These are phyloP conservation scores for Bretziella fagacearum DNA, from an alignment of 2,329 filamentous ascomycete species.

Conservation along the genomic window DNA sequence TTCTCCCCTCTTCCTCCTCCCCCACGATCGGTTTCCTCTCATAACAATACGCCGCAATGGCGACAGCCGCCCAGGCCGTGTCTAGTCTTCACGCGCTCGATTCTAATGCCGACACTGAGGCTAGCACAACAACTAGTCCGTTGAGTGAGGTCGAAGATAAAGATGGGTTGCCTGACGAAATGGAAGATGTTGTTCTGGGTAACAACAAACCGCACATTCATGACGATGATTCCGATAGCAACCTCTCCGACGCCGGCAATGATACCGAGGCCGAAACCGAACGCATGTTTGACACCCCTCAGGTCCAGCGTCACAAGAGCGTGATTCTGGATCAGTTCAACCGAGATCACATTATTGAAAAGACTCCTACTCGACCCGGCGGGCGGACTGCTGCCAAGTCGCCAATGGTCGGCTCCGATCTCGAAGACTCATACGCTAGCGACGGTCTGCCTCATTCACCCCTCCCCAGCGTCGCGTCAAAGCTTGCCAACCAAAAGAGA, in stretches of 20 bases:
- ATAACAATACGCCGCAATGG: slow-evolving; percentile 25
- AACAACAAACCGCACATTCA: slow-evolving; percentile 19
- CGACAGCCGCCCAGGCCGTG: slow-evolving; percentile 34
- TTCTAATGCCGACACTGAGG: slow-evolving; percentile 34
- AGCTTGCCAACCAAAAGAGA: slow-evolving; percentile 28
- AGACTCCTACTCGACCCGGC: slow-evolving; percentile 42
- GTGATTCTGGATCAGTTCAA: slow-evolving; percentile 41
- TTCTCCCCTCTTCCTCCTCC: no score
- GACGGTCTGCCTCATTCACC: slow-evolving; percentile 10
- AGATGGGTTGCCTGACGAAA: slow-evolving; percentile 51
- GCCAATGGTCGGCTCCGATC: slow-evolving; percentile 7
- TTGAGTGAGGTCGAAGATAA: slow-evolving; percentile 82
- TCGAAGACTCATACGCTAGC: slow-evolving; percentile 13
- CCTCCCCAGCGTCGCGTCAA: slow-evolving; percentile 12
- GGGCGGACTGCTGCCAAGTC: slow-evolving; percentile 6
- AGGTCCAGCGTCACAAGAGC: slow-evolving; percentile 44
- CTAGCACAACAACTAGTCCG: slow-evolving; percentile 70
- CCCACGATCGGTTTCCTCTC: slow-evolving; percentile 14
- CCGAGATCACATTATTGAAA: slow-evolving; percentile 36
- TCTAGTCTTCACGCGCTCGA: slow-evolving; percentile 32
- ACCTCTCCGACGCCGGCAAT: slow-evolving; percentile 41
- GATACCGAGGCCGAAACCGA: slow-evolving; percentile 87
- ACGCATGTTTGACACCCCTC: slow-evolving; percentile 76
- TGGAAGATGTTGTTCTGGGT: slow-evolving; percentile 39
- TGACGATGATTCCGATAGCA: slow-evolving; percentile 28